A percentile compares a stretch with the other conserved stretches of the same genome.
Conservation (phyloP, 768 basidiomycete genomes). For the Tulasnella sp. region DNA sequence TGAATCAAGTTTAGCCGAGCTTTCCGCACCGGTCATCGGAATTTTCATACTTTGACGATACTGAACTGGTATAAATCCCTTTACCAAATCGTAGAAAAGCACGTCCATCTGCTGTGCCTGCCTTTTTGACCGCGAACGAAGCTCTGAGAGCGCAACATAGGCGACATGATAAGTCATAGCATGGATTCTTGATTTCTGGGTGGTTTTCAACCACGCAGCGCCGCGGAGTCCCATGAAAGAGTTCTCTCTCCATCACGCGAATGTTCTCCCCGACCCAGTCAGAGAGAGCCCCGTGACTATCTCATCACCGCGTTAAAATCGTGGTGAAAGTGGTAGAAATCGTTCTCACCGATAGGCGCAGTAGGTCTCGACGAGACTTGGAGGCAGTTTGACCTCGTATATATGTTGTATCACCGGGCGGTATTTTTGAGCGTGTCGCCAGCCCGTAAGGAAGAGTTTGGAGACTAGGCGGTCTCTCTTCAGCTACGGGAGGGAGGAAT, state of each 20-base stretch:
- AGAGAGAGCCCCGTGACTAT: too few relatives aligned
- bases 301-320: too few relatives aligned
- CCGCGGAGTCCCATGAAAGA: slow-evolving; percentile 11
- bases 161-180: background rate
- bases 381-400: background rate
- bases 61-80: background rate
- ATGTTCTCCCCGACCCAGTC: too few relatives aligned
- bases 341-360: background rate
- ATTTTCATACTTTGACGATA: background rate
- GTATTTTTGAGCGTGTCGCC: background rate
- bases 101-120: background rate
- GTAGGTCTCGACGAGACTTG: background rate
- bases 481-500: background rate
- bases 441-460: background rate
- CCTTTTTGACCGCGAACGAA: background rate
- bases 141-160: background rate
- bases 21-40: too few relatives aligned
- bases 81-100: background rate
- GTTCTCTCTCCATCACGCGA: too few relatives aligned
- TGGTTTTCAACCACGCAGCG: background rate
- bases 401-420: background rate
- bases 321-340: too few relatives aligned
- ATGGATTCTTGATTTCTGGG: background rate
- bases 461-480: background rate
- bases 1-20: too few relatives aligned